Conservation (phyloP, 1,139 yeast species). For the Sugiyamaella sp. region DNA sequence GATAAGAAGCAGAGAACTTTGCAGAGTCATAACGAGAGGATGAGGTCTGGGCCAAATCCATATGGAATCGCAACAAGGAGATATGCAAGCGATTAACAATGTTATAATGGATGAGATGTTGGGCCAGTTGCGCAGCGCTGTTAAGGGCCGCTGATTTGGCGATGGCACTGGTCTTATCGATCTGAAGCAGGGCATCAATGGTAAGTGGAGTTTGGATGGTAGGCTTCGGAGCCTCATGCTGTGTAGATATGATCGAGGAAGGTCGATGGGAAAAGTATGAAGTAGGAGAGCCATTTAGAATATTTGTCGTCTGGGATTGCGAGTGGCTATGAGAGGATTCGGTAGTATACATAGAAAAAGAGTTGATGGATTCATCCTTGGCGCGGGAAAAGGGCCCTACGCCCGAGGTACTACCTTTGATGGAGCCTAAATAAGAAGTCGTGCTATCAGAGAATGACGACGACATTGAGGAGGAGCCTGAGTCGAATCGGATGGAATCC, state of each 20-base stretch:
- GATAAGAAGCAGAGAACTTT: constrained; percentile 34
- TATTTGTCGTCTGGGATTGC: constrained; percentile 1
- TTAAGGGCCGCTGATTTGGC: constrained; percentile 26
- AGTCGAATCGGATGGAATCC: constrained; percentile 12
- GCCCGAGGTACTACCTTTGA: constrained; percentile 4
- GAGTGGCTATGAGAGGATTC: background rate
- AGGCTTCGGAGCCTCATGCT: constrained; percentile 16
- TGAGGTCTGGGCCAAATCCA: constrained; percentile 25
- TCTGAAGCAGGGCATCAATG: constrained; percentile 31
- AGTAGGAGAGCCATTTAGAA: background rate
- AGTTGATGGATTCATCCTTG: constrained; percentile 8
- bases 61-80: constrained; percentile 28
- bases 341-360: constrained; percentile 11
- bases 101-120: constrained; percentile 32
- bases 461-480: constrained; percentile 13
- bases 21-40: constrained; percentile 31
- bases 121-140: constrained; percentile 31
- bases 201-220: constrained; percentile 21
- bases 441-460: constrained; percentile 10
- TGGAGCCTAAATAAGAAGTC: constrained; percentile 14
- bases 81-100: constrained; percentile 33
- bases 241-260: constrained; percentile 10
- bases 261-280: constrained; percentile 8
- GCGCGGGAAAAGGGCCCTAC: constrained; percentile 6
- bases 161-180: constrained; percentile 29